Base-by-base conservation (phyloP, 257 asterid species). In the Mitragyna speciosa region DNA sequence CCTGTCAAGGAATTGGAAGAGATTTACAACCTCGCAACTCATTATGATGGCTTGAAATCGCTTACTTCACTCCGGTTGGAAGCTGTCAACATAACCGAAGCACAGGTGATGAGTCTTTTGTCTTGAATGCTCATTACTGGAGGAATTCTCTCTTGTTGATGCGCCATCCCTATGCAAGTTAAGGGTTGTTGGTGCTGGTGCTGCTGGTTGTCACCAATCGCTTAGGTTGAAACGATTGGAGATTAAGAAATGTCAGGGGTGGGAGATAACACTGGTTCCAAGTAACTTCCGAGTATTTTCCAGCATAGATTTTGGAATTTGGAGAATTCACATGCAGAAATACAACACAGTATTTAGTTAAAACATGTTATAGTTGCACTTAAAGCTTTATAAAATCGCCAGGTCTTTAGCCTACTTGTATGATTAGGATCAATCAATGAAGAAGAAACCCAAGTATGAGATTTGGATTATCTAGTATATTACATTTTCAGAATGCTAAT, bases 261-360 rank as follows among this genome's bases (percentile, higher is more conserved):
- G 1, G 11, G n/a, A 2, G 61, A n/a, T n/a, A n/a, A n/a, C n/a
- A n/a, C n/a, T n/a, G n/a, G n/a, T n/a, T n/a, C n/a, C n/a, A n/a
- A 78, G 36, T 78, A 79, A 63, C 80, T 76, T 76, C 66, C 54
- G 2, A 49, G 54, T 7, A 56, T 65, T 28, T 30, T 39, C 49
- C 66, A 36, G 47, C 31, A 36, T 1, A 30, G 15, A n/a, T 43
- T 52, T 36, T 47, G 8, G 51, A 49, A 41, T n/a, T n/a, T n/a
- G n/a, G n/a, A n/a, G n/a, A n/a, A n/a, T n/a, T n/a, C n/a, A n/a
- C 43, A 59, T 41, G 30, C 2, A 1, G 11, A 75, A 41, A 43
- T 5, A 24, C 8, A 14, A 49, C 54, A 49, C 3, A 26, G 28
- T 10, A 14, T 10, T 66, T 31, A 31, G 72, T 31, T 1, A 66